Base-by-base conservation (phyloP, 345 rosid genomes). In the Laguncularia racemosa region DNA sequence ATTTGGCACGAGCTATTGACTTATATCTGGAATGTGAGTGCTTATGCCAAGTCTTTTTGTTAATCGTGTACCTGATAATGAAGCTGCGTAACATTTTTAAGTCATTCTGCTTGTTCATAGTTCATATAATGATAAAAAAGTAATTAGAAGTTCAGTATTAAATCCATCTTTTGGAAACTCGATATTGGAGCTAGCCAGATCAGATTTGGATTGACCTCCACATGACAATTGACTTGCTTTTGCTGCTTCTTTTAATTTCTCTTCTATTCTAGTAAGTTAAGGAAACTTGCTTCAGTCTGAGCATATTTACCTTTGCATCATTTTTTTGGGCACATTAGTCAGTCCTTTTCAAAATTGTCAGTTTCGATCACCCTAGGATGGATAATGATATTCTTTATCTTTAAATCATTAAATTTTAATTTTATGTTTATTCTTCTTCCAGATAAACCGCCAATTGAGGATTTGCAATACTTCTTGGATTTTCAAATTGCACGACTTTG, bases 371-470 rank as follows among this genome's bases (percentile, higher is more conserved):
- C 11, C 40, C 40, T 7, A 33, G 40, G 3, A 33, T 33, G 40
- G 40, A 33, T 33, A 33, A 7, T 10, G 11, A 33, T 33, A 33
- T 44, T n/a, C n/a, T 20, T 18, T 58, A 44, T 44, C 52, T 52
- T 60, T 20, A 46, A 45, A 49, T 20, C 26, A 46, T 48, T 14
- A 14, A 19, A 55, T 40, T 53, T 62, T 18, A 21, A 20, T 44
- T n/a, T 11, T 65, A 55, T 67, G 61, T 43, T 65, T 44, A 46
- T 46, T 17, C 15, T 44, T 52, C 21, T 61, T 56, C 63, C 81
- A 93, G 97, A 85, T 77, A 93, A 93, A 73, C 99, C 96, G 60
- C 99, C 96, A 0, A 82, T 93, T 0, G 97, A 89, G 79, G 99
- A 93, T 78, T 76, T 93, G 67, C 97, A 93, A 26, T 89, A 89